Evolutionary conservation across 768 basidiomycete species (phyloP).

Genomic region (Panus rudis): DNA sequence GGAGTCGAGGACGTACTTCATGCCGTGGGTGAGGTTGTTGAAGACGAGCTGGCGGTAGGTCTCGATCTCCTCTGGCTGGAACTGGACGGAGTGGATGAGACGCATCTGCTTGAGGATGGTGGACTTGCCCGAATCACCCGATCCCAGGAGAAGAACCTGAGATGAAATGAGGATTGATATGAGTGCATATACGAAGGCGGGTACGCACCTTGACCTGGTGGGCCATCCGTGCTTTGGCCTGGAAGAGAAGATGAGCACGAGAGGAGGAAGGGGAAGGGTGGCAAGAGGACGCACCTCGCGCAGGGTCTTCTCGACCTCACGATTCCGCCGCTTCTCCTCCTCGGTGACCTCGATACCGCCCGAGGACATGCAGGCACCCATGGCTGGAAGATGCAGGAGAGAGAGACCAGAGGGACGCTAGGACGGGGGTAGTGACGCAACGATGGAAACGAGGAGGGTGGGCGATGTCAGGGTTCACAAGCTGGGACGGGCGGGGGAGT

Average conservation of each 20-base stretch:
- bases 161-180: conserved; percentile 58
- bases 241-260: conserved; percentile 2
- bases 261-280: conserved; percentile 6
- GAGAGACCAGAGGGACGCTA: too few relatives aligned
- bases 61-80: conserved; percentile 77
- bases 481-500: too few relatives aligned
- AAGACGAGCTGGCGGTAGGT: conserved; percentile 88
- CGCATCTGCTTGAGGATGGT: conserved; percentile 99
- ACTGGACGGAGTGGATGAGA: conserved; percentile 84
- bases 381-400: too few relatives aligned
- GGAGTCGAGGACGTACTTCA: conserved; percentile 75
- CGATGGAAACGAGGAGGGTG: too few relatives aligned
- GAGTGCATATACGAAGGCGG: not conserved
- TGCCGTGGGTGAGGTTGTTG: conserved; percentile 83
- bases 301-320: conserved; percentile 70
- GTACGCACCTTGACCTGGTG: conserved; percentile 65
- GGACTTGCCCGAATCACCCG: conserved; percentile 91
- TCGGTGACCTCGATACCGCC: conserved; percentile 55
- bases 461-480: too few relatives aligned
- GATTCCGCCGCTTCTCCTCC: conserved; percentile 57
- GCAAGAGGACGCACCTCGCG: conserved; percentile 49
- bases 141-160: conserved; percentile 83
- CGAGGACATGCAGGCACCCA: conserved; percentile 80
- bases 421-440: too few relatives aligned
- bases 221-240: conserved; percentile 72